Percentiles rank a stretch among this genome's conserved stretches.
Conservation (phyloP, 2,329 filamentous ascomycete genomes). For the Penicillium fuscoglaucum region DNA sequence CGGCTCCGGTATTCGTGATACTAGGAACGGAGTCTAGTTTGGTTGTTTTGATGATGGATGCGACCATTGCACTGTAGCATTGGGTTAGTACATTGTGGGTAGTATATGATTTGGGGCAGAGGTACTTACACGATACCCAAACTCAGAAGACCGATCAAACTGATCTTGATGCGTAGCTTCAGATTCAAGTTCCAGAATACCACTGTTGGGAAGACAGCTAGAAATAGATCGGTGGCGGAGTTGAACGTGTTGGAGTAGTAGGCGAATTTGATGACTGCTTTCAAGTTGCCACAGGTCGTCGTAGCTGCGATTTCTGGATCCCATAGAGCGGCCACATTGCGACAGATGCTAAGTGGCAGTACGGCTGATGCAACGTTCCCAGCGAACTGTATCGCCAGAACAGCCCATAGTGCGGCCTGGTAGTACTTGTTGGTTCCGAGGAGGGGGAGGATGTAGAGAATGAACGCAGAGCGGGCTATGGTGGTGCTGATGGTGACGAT, state of each 20-base stretch:
- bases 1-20: slow-evolving; percentile 29
- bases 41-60: slow-evolving; percentile 36
- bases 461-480: slow-evolving; percentile 31
- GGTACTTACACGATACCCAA: slow-evolving; percentile 31
- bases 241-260: slow-evolving; percentile 35
- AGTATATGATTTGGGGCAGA: neutral
- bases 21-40: slow-evolving; percentile 29
- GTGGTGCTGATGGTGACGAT: slow-evolving; percentile 34
- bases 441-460: slow-evolving; percentile 30
- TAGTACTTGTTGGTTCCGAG: slow-evolving; percentile 29
- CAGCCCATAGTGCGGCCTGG: slow-evolving; percentile 24
- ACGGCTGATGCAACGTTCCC: slow-evolving; percentile 31
- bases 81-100: neutral
- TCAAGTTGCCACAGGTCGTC: slow-evolving; percentile 27
- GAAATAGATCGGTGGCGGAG: slow-evolving; percentile 31
- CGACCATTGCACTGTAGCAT: slow-evolving; percentile 29
- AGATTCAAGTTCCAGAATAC: slow-evolving; percentile 36
- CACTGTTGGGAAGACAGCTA: slow-evolving; percentile 32
- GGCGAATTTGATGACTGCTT: slow-evolving; percentile 29
- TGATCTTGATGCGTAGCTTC: slow-evolving; percentile 31
- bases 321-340: slow-evolving; percentile 27
- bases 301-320: slow-evolving; percentile 19
- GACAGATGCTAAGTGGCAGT: slow-evolving; percentile 31
- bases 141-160: slow-evolving; percentile 30
- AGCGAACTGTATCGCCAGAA: slow-evolving; percentile 27